Base-by-base conservation (phyloP, 495 filamentous ascomycete species). In the Cercophora newfieldiana region DNA sequence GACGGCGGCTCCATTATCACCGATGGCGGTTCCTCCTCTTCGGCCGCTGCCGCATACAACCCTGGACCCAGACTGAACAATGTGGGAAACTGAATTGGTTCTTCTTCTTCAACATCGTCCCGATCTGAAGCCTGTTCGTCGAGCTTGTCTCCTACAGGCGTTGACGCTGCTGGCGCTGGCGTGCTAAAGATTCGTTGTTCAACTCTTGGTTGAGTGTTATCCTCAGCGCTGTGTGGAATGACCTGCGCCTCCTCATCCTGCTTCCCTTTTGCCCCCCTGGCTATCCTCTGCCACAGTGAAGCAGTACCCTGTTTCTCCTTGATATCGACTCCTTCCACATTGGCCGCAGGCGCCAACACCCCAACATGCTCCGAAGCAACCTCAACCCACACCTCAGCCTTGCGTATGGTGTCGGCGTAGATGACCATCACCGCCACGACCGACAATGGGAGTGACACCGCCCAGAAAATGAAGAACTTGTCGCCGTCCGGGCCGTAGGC, bases 351-450 rank as follows among this genome's bases (percentile, higher is more conserved):
- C 22, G 37, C 25, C 14, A 26, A 4, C 5, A 26, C 54, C 1
- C 21, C 65, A 16, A 71, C 69, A 1, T 29, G 51, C 21, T 74
- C 69, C 4, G 75, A 30, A 4, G 68, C 66, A 7, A 79, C 74
- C 68, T 81, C 79, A 19, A 81, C 75, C 79, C 79, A 81, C 6
- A 81, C 79, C 69, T 81, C 78, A 19, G 70, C 71, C 72, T 75
- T 79, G 64, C 79, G 72, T 49, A 80, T 74, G 16, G 72, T 76
- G 63, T 81, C 79, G 26, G 78, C 78, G 65, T 81, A 80, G 62
- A 81, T 76, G 56, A 81, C 51, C 12, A 75, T 56, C 0, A 80
- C 56, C 26, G 76, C 65, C 30, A 79, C 16, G 18, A 72, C 44
- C 1, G 77, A 66, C 0, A 80, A 70, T 3, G 79, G 78, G 8